phyloP scores from a whole-genome alignment of 768 basidiomycete species.

The Albatrellus ellisii region DNA sequence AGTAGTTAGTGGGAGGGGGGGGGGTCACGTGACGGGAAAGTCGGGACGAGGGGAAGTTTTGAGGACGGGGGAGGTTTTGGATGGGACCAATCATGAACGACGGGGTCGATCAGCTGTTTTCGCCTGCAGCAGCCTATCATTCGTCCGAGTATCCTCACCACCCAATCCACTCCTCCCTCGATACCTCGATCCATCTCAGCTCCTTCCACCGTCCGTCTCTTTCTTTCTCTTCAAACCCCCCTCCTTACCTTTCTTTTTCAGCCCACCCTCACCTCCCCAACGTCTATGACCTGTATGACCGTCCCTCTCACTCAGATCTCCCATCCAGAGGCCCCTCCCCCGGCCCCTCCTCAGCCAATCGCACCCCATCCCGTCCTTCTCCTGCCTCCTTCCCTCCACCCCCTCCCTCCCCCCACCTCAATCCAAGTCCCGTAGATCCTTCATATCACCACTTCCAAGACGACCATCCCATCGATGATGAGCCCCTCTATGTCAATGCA shows the following conservation, averaged over 20 bases:
- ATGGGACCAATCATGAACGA: constrained; percentile 22
- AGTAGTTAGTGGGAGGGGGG: constrained; percentile 4
- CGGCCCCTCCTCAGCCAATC: constrained; percentile 12
- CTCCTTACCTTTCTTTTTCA: neutral
- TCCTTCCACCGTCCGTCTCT: neutral
- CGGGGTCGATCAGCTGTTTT: constrained; percentile 51
- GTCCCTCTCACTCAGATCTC: constrained; percentile 9
- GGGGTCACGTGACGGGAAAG: neutral
- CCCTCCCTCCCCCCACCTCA: constrained; percentile 6
- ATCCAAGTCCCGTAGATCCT: constrained; percentile 9
- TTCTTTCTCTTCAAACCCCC: neutral
- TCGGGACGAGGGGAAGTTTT: neutral
- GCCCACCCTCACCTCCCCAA: constrained; percentile 9
- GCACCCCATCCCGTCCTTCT: constrained; percentile 18
- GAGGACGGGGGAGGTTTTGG: no score
- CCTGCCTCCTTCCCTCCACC: constrained; percentile 15
- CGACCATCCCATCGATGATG: constrained; percentile 62
- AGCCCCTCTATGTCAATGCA: constrained; percentile 97
- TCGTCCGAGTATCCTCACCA: constrained; percentile 20
- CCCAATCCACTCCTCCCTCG: constrained; percentile 5
- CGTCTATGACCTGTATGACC: constrained; percentile 13
- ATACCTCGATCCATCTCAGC: constrained; percentile 7
- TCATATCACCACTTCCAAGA: constrained; percentile 22
- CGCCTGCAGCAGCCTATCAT: constrained; percentile 43
- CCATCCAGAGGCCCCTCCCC: constrained; percentile 10